Evolutionary conservation across 257 asterid species (phyloP), one percentile per base, ranked within the genome.

Genomic region (Fraxinus anomala): DNA sequence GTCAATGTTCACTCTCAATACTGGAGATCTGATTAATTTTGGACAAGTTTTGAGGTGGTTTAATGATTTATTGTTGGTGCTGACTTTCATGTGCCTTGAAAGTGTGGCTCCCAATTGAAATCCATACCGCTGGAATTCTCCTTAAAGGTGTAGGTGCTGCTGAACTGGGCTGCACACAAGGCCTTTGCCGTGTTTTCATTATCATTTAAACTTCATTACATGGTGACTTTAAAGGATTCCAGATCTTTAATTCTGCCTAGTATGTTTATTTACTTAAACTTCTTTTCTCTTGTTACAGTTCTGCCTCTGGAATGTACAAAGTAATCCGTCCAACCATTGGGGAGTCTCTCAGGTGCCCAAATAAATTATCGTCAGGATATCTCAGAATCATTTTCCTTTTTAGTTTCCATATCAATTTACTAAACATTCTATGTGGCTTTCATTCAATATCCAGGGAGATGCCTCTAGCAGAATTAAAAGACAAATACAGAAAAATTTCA

Each of bases 301-400:
- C 89, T 85, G 89, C 87, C 81, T 86, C 96, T 77, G 92, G 94
- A 82, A 75, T 84, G 88, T 92, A 82, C 90, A 92, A 92, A 88
- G 84, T 95, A 79, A 89, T 70, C 84, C 97, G 99, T 72, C 99
- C 98, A 72, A 88, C 94, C 78, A 85, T 92, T 61, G 98, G 99
- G 84, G 99, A 95, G 84, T 91, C 97, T 72, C 86, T 95, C 84
- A 93, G 99, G 99, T 95, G 65, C 84, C 63, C 54, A 59, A 77
- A 61, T 61, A 30, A 59, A 47, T 73, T 73, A 68, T 72, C 10
- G 49, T 54, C 61, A 68, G 56, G 73, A 80, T 82, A 77, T 75
- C 59, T 54, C 73, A 70, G 47, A 70, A 76, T 80, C 78, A 56
- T 69, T 61, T 75, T 81, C 34, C 70, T 31, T 51, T 75, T 77